Percentiles rank a stretch among this genome's conserved stretches.
Evolutionary conservation across 768 basidiomycete species (phyloP).

Genomic region (Leucocoprinus birnbaumii): DNA sequence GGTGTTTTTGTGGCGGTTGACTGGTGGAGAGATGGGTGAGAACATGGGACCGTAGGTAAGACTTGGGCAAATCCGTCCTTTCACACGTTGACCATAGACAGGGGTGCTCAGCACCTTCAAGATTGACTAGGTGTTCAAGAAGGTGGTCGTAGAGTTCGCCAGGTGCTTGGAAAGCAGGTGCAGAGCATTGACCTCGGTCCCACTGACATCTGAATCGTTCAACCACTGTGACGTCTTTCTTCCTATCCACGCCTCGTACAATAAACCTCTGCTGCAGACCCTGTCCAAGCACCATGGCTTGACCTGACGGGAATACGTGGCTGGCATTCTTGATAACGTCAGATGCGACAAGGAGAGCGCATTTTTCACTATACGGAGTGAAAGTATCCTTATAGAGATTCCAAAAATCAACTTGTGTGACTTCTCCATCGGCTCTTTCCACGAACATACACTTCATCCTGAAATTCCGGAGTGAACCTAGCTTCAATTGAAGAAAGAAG

Average conservation of each 20-base stretch:
- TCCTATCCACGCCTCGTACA: slow-evolving; percentile 79
- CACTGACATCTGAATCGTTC: slow-evolving; percentile 79
- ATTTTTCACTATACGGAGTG: slow-evolving; percentile 49
- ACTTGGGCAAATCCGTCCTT: slow-evolving; percentile 41
- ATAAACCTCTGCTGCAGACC: slow-evolving; percentile 77
- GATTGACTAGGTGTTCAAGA: slow-evolving; percentile 48
- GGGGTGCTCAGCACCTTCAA: slow-evolving; percentile 34
- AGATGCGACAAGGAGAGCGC: slow-evolving; percentile 73
- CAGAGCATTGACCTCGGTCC: slow-evolving; percentile 58
- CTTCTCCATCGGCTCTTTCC: slow-evolving; percentile 68
- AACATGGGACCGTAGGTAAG: slow-evolving; percentile 60
- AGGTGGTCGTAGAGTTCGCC: slow-evolving; percentile 77
- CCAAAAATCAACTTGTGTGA: slow-evolving; percentile 97
- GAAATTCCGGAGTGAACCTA: background rate
- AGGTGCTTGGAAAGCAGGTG: slow-evolving; percentile 43
- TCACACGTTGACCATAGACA: slow-evolving; percentile 78
- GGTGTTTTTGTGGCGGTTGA: slow-evolving; percentile 53
- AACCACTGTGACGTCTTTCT: slow-evolving; percentile 51
- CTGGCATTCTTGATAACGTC: slow-evolving; percentile 96
- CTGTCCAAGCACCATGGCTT: slow-evolving; percentile 77
- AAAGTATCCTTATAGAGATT: slow-evolving; percentile 88
- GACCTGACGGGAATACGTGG: slow-evolving; percentile 78
- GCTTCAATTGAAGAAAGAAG: background rate
- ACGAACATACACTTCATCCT: slow-evolving; percentile 95
- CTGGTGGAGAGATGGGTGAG: slow-evolving; percentile 72